Evolutionary conservation across 78 protist genomes (phyloP).

Genomic region (Dictyostelium capitatum): DNA sequence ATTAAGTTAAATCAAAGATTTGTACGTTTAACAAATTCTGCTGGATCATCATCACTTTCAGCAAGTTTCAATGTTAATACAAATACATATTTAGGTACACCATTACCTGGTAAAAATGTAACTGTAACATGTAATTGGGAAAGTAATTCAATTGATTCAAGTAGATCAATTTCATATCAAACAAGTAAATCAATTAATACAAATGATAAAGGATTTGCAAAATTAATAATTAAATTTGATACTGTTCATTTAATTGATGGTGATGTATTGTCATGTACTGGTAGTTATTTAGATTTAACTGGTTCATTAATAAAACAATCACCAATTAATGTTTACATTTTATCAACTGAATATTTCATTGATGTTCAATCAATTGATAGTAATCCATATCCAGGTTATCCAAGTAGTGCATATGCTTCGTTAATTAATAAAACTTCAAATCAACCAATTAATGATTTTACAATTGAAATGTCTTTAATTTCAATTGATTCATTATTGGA

Average conservation of each 20-base stretch:
- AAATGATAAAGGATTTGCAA: neutral
- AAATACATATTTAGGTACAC: conserved; percentile 24
- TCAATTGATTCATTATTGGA: neutral
- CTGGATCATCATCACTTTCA: too few relatives aligned
- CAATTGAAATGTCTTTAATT: neutral
- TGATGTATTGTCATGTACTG: conserved; percentile 1
- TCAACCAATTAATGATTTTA: neutral
- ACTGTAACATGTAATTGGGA: neutral
- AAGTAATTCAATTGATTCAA: conserved; percentile 12
- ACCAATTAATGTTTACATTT: neutral
- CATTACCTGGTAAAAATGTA: conserved; percentile 23
- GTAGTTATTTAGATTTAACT: conserved; percentile 37
- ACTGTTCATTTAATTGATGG: neutral
- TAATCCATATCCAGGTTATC: neutral
- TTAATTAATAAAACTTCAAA: neutral
- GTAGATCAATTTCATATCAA: neutral
- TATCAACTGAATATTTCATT: neutral
- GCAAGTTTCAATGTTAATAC: conserved; percentile 6
- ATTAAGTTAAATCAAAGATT: neutral
- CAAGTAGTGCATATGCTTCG: neutral
- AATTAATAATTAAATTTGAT: neutral
- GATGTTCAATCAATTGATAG: neutral
- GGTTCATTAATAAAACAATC: neutral
- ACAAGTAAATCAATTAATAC: neutral
- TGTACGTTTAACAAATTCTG: neutral